Evolutionary conservation across 768 basidiomycete species (phyloP).

Genomic region (Cystoderma amianthinum): DNA sequence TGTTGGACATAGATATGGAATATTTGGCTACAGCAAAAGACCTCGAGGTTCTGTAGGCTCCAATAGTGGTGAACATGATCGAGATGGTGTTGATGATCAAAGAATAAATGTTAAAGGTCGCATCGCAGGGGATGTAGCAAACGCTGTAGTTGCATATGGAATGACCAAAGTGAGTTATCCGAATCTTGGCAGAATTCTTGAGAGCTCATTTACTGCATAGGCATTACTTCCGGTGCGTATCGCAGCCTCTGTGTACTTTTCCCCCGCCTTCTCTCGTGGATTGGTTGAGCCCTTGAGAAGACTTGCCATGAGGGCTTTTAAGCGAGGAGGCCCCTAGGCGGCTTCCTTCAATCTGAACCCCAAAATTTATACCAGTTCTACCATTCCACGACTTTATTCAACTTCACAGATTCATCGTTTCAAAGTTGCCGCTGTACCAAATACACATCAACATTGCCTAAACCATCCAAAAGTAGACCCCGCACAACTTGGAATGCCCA

Average conservation of each 20-base stretch:
- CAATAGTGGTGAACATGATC: slow-evolving; percentile 14
- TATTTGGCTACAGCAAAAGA: slow-evolving; percentile 71
- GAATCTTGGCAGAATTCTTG: slow-evolving; percentile 5
- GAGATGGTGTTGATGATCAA: no score
- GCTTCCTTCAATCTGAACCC: no score
- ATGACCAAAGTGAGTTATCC: slow-evolving; percentile 68
- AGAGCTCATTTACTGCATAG: slow-evolving; percentile 25
- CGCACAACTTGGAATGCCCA: slow-evolving; percentile 28
- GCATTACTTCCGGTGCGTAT: slow-evolving; percentile 70
- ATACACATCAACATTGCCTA: neutral
- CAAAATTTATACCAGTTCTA: no score
- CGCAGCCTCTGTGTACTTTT: slow-evolving; percentile 62
- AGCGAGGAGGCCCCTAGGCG: no score
- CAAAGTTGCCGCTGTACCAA: no score
- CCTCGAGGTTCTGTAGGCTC: slow-evolving; percentile 9
- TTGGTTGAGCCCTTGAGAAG: slow-evolving; percentile 53
- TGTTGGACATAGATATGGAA: slow-evolving; percentile 71
- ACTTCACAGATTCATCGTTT: no score
- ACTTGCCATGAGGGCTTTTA: no score
- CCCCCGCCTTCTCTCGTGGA: slow-evolving; percentile 64
- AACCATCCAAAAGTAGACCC: no score
- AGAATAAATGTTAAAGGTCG: slow-evolving; percentile 24
- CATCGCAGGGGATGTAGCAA: slow-evolving; percentile 73
- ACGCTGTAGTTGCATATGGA: slow-evolving; percentile 77
- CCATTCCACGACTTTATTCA: no score